Percentiles rank a stretch among this genome's conserved stretches.
Evolutionary conservation across 2,329 filamentous ascomycete species (phyloP).

Genomic region (Pezicula neosporulosa): DNA sequence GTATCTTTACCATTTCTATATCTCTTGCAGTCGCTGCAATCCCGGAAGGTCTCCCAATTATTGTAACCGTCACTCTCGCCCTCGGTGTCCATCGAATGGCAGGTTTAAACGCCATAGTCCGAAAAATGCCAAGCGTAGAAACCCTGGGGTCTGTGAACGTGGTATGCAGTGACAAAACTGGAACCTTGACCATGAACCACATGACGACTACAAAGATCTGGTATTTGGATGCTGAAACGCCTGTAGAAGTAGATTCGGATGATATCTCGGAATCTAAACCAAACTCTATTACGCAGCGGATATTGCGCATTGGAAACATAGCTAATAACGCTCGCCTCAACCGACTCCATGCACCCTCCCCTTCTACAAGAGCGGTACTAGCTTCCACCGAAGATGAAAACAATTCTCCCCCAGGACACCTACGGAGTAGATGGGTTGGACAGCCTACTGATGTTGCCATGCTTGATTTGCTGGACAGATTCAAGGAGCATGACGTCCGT

Average conservation of each 20-base stretch:
- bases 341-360: constrained; percentile 65
- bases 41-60: constrained; percentile 93
- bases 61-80: constrained; percentile 94
- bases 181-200: constrained; percentile 92
- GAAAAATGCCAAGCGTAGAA: constrained; percentile 93
- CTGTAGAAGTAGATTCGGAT: constrained; percentile 45
- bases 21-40: constrained; percentile 95
- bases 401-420: constrained; percentile 51
- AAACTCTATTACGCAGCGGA: constrained; percentile 71
- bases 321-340: constrained; percentile 90
- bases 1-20: constrained; percentile 97
- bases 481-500: constrained; percentile 87
- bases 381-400: constrained; percentile 74
- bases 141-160: constrained; percentile 98
- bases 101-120: constrained; percentile 89
- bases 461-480: constrained; percentile 85
- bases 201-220: constrained; percentile 98
- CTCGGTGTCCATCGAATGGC: constrained; percentile 97
- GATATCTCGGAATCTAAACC: constrained; percentile 54
- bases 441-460: constrained; percentile 98
- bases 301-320: constrained; percentile 90
- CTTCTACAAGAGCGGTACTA: constrained; percentile 73
- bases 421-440: constrained; percentile 88
- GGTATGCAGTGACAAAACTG: constrained; percentile 98
- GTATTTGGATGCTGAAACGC: constrained; percentile 71